Evolutionary conservation across 1,139 yeast species (phyloP), one percentile per base, ranked within the genome.

Genomic region (Pichia sp.): DNA sequence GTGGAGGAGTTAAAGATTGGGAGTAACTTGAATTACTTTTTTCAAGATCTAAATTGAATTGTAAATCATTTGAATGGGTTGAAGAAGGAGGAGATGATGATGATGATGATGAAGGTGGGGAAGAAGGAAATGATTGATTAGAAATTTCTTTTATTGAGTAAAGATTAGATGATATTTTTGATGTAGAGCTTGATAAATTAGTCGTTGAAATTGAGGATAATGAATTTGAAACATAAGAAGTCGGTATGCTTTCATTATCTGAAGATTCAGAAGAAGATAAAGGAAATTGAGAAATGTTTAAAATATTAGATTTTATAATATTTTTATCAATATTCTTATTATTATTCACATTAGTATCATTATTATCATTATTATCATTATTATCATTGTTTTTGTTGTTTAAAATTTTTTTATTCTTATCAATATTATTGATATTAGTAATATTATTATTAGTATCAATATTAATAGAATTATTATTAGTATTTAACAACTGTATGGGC

Each of bases 131-230:
- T 6, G 6, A 11, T 49, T 71, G 75, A 28, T 55, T 47, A 4
- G 71, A 63, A 16, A 55, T 57, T 54, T 74, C 79, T 16, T 65
- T 65, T 40, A 72, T 73, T 8, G 75, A 71, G 48, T 68, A 76
- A 51, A 73, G 63, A 12, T 30, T 33, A 26, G 22, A 41, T n/a
- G 31, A 30, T 4, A 40, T 24, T 28, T 29, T 24, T 22, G 38
- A 25, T 23, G 33, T 35, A 24, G 47, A 45, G 6, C 41, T 36
- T 26, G 45, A 40, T n/a, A 28, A 20, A 6, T 43, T 45, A 24
- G 27, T 30, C 22, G 35, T 5, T 26, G 44, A 26, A 41, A 46
- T 25, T 30, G 44, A 29, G 42, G 48, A 16, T 31, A 28, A 9
- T n/a, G 32, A 39, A 33, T 20, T 26, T 32, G 37, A 9, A 12